phyloP scores from a whole-genome alignment of 495 filamentous ascomycete genomes.

The Xanthoparmelia taractica region DNA sequence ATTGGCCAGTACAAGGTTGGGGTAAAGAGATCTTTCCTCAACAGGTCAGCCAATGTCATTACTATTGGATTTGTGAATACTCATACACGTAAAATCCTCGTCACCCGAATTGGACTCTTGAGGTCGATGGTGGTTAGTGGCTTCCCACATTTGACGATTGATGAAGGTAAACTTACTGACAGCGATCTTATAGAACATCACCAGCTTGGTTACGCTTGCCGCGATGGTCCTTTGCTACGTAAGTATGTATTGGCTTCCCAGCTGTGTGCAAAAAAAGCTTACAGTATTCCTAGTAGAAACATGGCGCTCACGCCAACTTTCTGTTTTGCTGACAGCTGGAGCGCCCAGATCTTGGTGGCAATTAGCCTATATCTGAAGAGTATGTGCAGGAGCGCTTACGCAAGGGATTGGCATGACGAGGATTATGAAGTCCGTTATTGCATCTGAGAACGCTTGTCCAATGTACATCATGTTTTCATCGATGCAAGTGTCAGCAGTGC shows the following conservation, averaged over 20 bases:
- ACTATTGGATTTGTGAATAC: background rate
- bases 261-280: background rate
- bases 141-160: background rate
- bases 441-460: slow-evolving; percentile 12
- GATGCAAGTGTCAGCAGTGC: background rate
- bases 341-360: slow-evolving; percentile 4
- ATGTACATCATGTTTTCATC: slow-evolving; percentile 1
- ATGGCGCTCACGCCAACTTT: background rate
- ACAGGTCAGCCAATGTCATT: background rate
- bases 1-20: slow-evolving; percentile 11
- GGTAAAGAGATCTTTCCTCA: background rate
- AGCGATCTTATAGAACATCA: slow-evolving; percentile 2
- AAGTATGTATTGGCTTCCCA: background rate
- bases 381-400: background rate
- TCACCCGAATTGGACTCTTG: slow-evolving; percentile 1
- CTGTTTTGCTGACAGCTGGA: slow-evolving; percentile 9
- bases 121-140: background rate
- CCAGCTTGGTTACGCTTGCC: slow-evolving; percentile 7
- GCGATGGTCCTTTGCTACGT: slow-evolving; percentile 1
- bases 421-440: slow-evolving; percentile 3
- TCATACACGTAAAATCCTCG: slow-evolving; percentile 9
- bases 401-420: slow-evolving; percentile 7
- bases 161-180: background rate
- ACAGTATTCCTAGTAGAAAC: slow-evolving; percentile 12
- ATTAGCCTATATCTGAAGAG: background rate